Conservation (phyloP, 2,329 filamentous ascomycete genomes). For the Colletotrichum sp. region DNA sequence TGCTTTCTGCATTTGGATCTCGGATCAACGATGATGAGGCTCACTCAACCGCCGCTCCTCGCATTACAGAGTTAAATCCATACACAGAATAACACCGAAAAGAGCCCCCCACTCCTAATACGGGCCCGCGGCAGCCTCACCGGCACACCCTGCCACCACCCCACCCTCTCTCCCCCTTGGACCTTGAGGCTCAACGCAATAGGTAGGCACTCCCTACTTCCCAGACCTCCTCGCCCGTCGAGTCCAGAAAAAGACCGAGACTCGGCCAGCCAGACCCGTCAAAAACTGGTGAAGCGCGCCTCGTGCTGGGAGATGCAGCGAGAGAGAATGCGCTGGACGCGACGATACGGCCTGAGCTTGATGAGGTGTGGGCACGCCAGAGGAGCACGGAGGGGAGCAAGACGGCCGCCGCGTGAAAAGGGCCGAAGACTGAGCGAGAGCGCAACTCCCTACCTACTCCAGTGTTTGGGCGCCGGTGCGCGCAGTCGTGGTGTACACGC, state of each 20-base stretch:
- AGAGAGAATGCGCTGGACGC: background rate
- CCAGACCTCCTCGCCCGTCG: background rate
- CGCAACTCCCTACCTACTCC: background rate
- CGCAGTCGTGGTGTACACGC: background rate
- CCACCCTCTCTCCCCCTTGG: background rate
- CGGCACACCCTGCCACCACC: background rate
- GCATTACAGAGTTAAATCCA: background rate
- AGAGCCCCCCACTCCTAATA: background rate
- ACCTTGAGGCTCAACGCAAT: background rate
- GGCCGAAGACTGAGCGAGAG: background rate
- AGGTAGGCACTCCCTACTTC: background rate
- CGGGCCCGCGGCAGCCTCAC: background rate
- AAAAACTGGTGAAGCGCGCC: background rate
- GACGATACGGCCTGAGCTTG: background rate
- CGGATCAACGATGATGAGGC: background rate
- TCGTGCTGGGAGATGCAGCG: background rate
- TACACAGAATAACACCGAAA: background rate
- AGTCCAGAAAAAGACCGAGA: conserved; percentile 14
- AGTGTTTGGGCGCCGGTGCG: background rate
- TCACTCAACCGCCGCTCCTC: background rate
- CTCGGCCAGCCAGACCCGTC: conserved; percentile 13
- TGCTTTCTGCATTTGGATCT: background rate
- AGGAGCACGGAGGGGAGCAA: background rate
- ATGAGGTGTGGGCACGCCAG: background rate
- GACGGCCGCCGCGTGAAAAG: background rate